Conservation (phyloP, 352 stramenopile species). For the Phytophthora colocasiae region DNA sequence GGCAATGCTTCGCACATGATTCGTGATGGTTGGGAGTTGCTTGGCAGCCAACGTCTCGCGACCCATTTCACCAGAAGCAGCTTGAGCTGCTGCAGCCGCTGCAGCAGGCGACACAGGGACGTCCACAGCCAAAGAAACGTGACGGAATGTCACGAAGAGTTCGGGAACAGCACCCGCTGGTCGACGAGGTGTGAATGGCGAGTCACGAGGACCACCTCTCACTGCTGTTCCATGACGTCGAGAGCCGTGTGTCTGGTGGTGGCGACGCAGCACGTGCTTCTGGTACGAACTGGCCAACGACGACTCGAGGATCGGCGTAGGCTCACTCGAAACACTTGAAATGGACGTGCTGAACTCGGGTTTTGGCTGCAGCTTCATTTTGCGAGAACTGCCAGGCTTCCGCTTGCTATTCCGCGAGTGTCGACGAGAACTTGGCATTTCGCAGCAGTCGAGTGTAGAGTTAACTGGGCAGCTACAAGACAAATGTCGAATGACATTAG, state of each 20-base stretch:
- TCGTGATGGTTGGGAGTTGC: constrained; percentile 61
- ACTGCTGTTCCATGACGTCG: constrained; percentile 14
- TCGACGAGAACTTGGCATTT: constrained; percentile 28
- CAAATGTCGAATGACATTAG: constrained; percentile 30
- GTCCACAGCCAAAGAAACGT: constrained; percentile 45
- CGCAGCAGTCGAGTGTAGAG: constrained; percentile 3
- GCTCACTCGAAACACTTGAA: constrained; percentile 40
- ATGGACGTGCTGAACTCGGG: constrained; percentile 36
- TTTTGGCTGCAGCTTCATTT: neutral
- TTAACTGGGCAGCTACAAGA: constrained; percentile 3
- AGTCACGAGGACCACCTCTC: constrained; percentile 21
- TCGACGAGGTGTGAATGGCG: constrained; percentile 36
- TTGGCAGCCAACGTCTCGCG: constrained; percentile 41
- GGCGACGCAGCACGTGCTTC: constrained; percentile 39
- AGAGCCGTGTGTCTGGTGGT: constrained; percentile 25
- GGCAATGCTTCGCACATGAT: constrained; percentile 51
- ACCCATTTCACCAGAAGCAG: constrained; percentile 31
- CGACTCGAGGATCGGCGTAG: constrained; percentile 37
- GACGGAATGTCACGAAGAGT: constrained; percentile 43
- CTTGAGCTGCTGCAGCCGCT: constrained; percentile 31
- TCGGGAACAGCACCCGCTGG: constrained; percentile 36
- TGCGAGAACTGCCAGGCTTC: constrained; percentile 20
- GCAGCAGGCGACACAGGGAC: constrained; percentile 29
- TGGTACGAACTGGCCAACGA: constrained; percentile 33
- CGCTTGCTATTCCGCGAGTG: constrained; percentile 25